Evolutionary conservation across 2,329 filamentous ascomycete species (phyloP).

Genomic region (Anthostomella pinea): DNA sequence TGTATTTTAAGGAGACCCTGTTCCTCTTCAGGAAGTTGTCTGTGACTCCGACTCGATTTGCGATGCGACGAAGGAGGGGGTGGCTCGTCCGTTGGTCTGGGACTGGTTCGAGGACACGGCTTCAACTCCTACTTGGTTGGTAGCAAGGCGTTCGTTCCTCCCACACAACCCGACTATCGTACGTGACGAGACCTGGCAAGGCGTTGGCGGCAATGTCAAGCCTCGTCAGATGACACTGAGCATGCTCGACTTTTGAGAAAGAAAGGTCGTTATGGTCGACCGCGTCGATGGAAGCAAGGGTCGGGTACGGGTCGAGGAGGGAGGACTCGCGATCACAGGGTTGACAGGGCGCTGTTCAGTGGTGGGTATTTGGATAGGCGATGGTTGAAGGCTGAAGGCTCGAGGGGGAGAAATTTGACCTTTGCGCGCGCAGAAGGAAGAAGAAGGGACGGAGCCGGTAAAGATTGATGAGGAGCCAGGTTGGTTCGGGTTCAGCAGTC

Average conservation of each 20-base stretch:
- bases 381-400: too few relatives aligned
- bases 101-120: too few relatives aligned
- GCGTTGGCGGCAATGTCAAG: constrained; percentile 19
- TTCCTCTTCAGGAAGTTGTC: too few relatives aligned
- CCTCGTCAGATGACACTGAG: constrained; percentile 25
- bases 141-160: constrained; percentile 11
- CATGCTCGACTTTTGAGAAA: constrained; percentile 26
- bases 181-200: constrained; percentile 19
- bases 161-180: constrained; percentile 16
- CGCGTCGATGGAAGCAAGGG: too few relatives aligned
- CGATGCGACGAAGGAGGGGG: too few relatives aligned
- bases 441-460: constrained; percentile 24
- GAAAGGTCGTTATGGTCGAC: too few relatives aligned
- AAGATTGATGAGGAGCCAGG: constrained; percentile 22
- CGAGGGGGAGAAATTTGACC: constrained; percentile 12
- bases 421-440: constrained; percentile 13
- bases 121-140: constrained; percentile 5
- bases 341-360: too few relatives aligned
- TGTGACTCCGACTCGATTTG: too few relatives aligned
- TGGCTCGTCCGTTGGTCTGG: too few relatives aligned
- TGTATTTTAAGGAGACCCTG: too few relatives aligned
- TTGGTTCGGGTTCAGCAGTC: constrained; percentile 18
- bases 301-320: too few relatives aligned
- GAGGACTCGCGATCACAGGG: constrained; percentile 3
- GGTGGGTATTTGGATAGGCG: too few relatives aligned